phyloP scores from a whole-genome alignment of 2,329 filamentous ascomycete species.

The Fusarium vanettenii region DNA sequence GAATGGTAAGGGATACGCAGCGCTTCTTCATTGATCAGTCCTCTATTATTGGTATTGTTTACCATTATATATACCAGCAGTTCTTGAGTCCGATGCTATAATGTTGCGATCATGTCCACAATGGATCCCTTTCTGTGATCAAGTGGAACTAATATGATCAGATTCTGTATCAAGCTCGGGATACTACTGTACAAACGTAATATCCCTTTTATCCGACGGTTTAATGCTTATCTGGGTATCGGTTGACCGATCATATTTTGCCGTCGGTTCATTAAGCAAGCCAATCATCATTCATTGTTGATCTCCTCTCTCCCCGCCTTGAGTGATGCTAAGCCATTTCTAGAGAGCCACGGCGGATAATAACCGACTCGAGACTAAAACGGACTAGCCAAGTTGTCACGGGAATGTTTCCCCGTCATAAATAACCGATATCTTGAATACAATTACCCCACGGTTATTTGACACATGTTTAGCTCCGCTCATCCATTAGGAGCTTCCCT shows the following conservation, averaged over 20 bases:
- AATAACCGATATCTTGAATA: background rate
- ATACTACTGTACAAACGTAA: background rate
- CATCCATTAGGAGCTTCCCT: background rate
- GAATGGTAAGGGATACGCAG: background rate
- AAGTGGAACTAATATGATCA: background rate
- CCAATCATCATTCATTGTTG: too few species aligned
- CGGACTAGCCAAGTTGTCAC: background rate
- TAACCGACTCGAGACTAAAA: background rate
- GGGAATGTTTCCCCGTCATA: background rate
- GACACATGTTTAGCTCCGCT: background rate
- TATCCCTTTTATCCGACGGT: background rate
- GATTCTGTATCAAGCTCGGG: background rate
- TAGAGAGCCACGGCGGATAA: background rate
- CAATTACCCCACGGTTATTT: background rate
- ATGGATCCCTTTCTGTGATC: background rate
- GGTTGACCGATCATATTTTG: too few species aligned
- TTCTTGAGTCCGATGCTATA: background rate
- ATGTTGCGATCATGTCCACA: background rate
- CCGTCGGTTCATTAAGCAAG: too few species aligned
- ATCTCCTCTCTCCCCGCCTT: background rate
- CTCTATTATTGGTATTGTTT: background rate
- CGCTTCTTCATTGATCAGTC: background rate
- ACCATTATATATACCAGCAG: background rate
- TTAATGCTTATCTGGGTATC: background rate
- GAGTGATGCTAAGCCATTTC: background rate